Evolutionary conservation across 805 yeast genomes (phyloP).

Genomic region (Yamadazyma endophytica): DNA sequence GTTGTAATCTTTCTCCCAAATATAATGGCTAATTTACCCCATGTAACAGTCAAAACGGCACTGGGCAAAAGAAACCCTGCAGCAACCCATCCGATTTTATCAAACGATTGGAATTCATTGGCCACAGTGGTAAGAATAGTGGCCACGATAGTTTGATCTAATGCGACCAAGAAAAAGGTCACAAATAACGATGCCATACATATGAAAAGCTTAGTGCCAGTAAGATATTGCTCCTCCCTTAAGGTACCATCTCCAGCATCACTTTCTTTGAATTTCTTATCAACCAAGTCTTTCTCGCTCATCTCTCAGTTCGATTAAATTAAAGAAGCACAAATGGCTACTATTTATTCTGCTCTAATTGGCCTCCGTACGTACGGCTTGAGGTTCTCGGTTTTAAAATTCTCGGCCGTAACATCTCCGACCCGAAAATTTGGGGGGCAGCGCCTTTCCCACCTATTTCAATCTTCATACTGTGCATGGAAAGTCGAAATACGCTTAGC

Average conservation of each 20-base stretch:
- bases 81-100: slow-evolving; percentile 34
- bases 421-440: no score
- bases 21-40: slow-evolving; percentile 33
- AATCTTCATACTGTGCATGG: no score
- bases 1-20: slow-evolving; percentile 32
- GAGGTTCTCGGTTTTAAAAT: no score
- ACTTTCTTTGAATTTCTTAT: slow-evolving; percentile 24
- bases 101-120: slow-evolving; percentile 28
- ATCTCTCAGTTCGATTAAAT: no score
- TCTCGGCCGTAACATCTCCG: no score
- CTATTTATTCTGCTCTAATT: no score
- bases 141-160: slow-evolving; percentile 38
- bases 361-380: no score
- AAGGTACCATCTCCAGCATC: slow-evolving; percentile 43
- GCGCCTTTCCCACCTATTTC: no score
- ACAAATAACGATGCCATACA: slow-evolving; percentile 25
- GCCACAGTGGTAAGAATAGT: slow-evolving; percentile 33
- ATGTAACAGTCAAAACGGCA: slow-evolving; percentile 30
- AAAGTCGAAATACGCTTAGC: no score
- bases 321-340: no score
- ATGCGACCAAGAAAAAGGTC: slow-evolving; percentile 30
- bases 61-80: slow-evolving; percentile 34
- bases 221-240: slow-evolving; percentile 33
- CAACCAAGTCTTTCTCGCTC: no score
- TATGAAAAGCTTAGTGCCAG: slow-evolving; percentile 20